A percentile compares a stretch with the other conserved stretches of the same genome.
Evolutionary conservation across 495 filamentous ascomycete species (phyloP).

Genomic region (Annulohypoxylon moriforme): DNA sequence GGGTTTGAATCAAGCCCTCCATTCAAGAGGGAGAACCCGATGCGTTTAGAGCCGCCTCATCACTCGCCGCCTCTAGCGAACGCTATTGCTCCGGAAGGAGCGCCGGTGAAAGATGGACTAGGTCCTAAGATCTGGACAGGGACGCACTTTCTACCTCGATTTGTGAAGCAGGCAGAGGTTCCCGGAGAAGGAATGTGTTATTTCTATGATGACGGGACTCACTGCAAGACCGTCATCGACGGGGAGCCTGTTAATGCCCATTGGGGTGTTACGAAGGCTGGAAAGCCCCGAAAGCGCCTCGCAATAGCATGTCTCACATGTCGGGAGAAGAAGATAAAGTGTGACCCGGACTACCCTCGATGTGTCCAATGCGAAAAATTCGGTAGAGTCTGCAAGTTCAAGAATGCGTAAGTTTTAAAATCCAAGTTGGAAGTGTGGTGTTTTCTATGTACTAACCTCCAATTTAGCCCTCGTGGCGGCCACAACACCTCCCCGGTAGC

Average conservation of each 20-base stretch:
- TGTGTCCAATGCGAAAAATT: constrained; percentile 94
- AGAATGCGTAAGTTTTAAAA: constrained; percentile 77
- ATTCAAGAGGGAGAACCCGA: constrained; percentile 36
- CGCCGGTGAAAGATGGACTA: constrained; percentile 63
- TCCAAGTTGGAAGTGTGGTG: not conserved
- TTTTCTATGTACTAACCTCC: constrained; percentile 34
- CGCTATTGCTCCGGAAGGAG: constrained; percentile 54
- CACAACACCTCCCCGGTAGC: constrained; percentile 65
- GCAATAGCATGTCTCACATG: constrained; percentile 92
- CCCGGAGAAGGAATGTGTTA: constrained; percentile 86
- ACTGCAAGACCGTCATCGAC: constrained; percentile 85
- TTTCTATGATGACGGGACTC: constrained; percentile 86
- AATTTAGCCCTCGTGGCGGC: constrained; percentile 64
- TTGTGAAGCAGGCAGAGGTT: constrained; percentile 68
- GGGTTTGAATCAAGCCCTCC: constrained; percentile 40
- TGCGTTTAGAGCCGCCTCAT: constrained; percentile 39
- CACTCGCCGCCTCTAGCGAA: constrained; percentile 56
- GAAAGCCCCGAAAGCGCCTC: constrained; percentile 87
- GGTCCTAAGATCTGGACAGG: constrained; percentile 72
- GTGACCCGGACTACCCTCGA: constrained; percentile 84
- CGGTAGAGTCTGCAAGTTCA: constrained; percentile 83
- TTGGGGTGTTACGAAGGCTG: constrained; percentile 94
- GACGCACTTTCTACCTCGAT: constrained; percentile 69
- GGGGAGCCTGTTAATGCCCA: constrained; percentile 88
- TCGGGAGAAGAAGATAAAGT: constrained; percentile 97